Conservation (phyloP, 768 basidiomycete genomes). For the Collybia sp. region DNA sequence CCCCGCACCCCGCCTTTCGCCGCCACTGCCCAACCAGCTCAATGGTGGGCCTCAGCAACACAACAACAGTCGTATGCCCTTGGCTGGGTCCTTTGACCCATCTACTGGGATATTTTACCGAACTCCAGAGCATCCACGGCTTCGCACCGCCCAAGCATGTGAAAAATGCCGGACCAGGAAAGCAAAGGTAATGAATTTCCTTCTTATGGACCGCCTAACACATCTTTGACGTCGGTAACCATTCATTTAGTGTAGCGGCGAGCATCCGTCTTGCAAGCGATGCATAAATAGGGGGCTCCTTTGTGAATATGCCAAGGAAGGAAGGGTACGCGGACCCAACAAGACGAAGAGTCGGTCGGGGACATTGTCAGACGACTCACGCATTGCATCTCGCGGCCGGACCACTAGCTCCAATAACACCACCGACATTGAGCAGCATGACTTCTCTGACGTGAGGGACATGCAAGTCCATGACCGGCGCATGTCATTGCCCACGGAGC, state of each 20-base stretch:
- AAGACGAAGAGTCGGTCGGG: slow-evolving; percentile 37
- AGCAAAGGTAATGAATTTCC: slow-evolving; percentile 52
- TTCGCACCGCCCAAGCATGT: slow-evolving; percentile 72
- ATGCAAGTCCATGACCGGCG: background rate
- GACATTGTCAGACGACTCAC: slow-evolving; percentile 3
- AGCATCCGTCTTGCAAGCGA: slow-evolving; percentile 64
- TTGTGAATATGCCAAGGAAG: slow-evolving; percentile 68
- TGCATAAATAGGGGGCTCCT: slow-evolving; percentile 52
- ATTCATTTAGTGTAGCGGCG: slow-evolving; percentile 56
- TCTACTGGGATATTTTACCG: slow-evolving; percentile 63
- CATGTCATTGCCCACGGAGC: slow-evolving; percentile 4
- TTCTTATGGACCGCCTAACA: background rate
- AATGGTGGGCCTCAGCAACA: slow-evolving; percentile 2
- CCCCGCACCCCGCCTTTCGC: slow-evolving; percentile 21
- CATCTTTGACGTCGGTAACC: slow-evolving; percentile 3
- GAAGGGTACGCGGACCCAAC: slow-evolving; percentile 58
- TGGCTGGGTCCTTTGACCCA: slow-evolving; percentile 61
- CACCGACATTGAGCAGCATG: slow-evolving; percentile 3
- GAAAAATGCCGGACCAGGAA: slow-evolving; percentile 71
- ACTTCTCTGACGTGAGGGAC: slow-evolving; percentile 1
- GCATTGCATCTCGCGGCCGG: slow-evolving; percentile 10
- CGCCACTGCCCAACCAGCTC: slow-evolving; percentile 13
- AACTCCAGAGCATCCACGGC: slow-evolving; percentile 56
- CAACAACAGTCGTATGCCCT: slow-evolving; percentile 21
- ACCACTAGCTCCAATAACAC: slow-evolving; percentile 11